Percentiles rank a stretch among this genome's conserved stretches.
These are phyloP conservation scores for Phylloboletellus chloephorus DNA, from an alignment of 1,284 basidiomycete species.

Conservation along the genomic window DNA sequence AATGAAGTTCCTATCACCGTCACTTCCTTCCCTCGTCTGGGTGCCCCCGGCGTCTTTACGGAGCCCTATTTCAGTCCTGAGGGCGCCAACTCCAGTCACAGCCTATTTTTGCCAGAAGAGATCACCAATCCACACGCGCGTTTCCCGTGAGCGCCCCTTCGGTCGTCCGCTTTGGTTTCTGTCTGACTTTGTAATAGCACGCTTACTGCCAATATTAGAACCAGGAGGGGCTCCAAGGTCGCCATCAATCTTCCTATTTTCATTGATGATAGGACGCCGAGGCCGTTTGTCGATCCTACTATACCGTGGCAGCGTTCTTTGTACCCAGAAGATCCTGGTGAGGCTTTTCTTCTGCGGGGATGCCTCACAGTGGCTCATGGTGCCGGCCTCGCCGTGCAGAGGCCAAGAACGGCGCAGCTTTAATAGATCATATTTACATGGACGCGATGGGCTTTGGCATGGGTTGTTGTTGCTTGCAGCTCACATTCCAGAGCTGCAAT, in stretches of 20 bases:
- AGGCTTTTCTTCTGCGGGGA: conserved; percentile 9
- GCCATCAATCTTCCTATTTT: conserved; percentile 95
- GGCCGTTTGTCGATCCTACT: conserved; percentile 86
- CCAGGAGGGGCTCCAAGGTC: conserved; percentile 87
- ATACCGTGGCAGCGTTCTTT: conserved; percentile 80
- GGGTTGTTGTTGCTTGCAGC: conserved; percentile 97
- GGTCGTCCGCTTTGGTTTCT: conserved; percentile 1
- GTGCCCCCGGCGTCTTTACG: conserved; percentile 85
- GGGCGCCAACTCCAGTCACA: conserved; percentile 78
- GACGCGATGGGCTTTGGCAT: conserved; percentile 99
- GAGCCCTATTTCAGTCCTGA: conserved; percentile 80
- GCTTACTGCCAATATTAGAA: conserved; percentile 92
- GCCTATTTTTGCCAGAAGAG: conserved; percentile 92
- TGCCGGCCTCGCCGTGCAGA: conserved; percentile 41
- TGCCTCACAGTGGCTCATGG: conserved; percentile 11
- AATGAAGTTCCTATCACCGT: conserved; percentile 92
- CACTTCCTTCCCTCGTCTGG: conserved; percentile 93
- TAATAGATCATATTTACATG: conserved; percentile 92
- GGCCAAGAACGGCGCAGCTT: conserved; percentile 83
- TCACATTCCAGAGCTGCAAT: conserved; percentile 97
- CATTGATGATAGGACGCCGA: conserved; percentile 82
- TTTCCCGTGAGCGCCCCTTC: conserved; percentile 75
- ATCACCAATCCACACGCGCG: conserved; percentile 96
- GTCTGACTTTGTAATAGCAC: conserved; percentile 52
- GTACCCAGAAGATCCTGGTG: conserved; percentile 79